Evolutionary conservation across 306 rosid species (phyloP).

Genomic region (Castanopsis chinensis): DNA sequence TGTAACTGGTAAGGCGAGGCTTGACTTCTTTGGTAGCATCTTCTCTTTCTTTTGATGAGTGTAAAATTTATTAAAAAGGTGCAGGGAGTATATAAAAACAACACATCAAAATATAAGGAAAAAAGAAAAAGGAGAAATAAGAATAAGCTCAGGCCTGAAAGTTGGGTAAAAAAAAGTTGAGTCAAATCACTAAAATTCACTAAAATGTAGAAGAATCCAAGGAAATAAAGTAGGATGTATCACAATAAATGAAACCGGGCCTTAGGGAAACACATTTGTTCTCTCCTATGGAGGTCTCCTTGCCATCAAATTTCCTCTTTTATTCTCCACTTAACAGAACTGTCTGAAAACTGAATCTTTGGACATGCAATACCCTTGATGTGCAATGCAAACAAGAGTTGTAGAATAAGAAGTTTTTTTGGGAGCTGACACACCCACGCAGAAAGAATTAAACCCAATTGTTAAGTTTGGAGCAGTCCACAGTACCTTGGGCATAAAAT

Average conservation of each 20-base stretch:
- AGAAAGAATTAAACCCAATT: no score
- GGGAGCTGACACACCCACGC: no score
- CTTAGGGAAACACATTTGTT: not conserved
- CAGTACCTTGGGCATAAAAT: not conserved
- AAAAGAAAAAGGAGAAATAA: not conserved
- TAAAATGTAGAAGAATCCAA: not conserved
- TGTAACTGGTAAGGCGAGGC: slow-evolving; percentile 55
- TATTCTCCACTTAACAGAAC: no score
- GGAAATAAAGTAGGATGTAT: no score
- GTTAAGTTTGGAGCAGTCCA: no score
- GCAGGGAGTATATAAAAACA: not conserved
- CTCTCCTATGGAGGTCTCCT: no score
- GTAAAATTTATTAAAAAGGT: not conserved
- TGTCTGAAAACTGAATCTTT: no score
- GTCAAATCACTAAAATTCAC: not conserved
- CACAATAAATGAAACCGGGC: not conserved
- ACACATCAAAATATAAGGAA: not conserved
- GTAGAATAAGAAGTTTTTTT: no score
- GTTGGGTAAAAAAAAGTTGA: no score
- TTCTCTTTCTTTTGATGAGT: not conserved
- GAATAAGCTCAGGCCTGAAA: not conserved
- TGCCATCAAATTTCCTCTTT: no score
- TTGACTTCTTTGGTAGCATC: not conserved
- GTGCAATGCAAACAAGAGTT: no score
- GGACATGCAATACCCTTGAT: no score